Evolutionary conservation across 176 grass and related monocot genomes (phyloP).

Genomic region (Oryza meyeriana): DNA sequence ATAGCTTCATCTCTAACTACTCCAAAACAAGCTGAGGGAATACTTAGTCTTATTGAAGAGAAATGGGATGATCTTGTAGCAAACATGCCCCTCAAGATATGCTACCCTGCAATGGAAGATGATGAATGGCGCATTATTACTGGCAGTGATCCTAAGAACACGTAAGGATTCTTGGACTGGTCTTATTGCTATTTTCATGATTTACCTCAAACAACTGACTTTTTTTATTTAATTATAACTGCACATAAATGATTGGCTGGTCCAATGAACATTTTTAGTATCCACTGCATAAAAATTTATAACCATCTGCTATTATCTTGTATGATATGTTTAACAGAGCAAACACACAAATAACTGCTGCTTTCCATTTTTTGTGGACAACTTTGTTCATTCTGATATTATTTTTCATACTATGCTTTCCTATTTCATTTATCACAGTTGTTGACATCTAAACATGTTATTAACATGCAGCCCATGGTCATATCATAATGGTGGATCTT

Average conservation of each 20-base stretch:
- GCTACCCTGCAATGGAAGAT: slow-evolving; percentile 77
- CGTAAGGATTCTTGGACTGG: slow-evolving; percentile 44
- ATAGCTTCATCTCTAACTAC: slow-evolving; percentile 76
- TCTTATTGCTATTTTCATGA: not conserved
- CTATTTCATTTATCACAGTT: slow-evolving; percentile 9
- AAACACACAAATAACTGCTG: not conserved
- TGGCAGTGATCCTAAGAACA: slow-evolving; percentile 91
- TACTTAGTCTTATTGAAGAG: slow-evolving; percentile 84
- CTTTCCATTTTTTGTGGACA: not conserved
- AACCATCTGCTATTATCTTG: not conserved
- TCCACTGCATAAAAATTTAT: not conserved
- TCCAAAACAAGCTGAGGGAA: slow-evolving; percentile 72
- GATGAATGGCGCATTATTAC: slow-evolving; percentile 86
- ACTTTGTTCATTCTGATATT: not conserved
- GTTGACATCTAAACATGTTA: slow-evolving; percentile 26
- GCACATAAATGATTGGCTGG: not conserved
- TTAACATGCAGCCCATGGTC: slow-evolving; percentile 86
- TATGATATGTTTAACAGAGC: not conserved
- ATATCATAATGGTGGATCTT: slow-evolving; percentile 99
- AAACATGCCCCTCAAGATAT: slow-evolving; percentile 79
- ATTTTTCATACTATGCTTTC: not conserved
- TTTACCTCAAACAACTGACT: not conserved
- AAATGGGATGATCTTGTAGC: slow-evolving; percentile 83
- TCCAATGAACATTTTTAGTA: not conserved
- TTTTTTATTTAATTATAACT: not conserved